Percentiles rank a stretch among this genome's conserved stretches.
Conservation (phyloP, 139 green algal species). For the Tetradesmus obliquus region DNA sequence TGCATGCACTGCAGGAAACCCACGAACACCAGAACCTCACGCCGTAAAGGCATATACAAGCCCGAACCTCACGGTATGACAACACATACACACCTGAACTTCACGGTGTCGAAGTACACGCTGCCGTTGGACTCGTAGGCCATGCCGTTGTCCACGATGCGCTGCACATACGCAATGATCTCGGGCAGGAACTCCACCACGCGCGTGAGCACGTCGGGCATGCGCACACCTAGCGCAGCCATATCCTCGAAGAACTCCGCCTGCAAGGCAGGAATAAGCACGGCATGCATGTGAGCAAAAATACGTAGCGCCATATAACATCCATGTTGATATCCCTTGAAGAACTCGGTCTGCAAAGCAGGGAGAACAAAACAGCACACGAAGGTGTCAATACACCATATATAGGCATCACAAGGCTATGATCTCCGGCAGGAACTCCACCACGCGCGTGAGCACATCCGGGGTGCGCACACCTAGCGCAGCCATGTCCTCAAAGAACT, state of each 20-base stretch:
- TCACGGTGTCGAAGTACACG: constrained; percentile 98
- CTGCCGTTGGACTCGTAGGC: constrained; percentile 89
- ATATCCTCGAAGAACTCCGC: constrained; percentile 96
- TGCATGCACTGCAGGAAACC: neutral
- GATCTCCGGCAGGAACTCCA: constrained; percentile 93
- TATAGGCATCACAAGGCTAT: too few species aligned
- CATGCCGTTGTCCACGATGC: constrained; percentile 90
- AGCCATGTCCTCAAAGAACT: constrained; percentile 96
- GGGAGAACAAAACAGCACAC: too few species aligned
- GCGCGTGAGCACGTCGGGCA: constrained; percentile 90
- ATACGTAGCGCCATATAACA: too few species aligned
- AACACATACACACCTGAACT: constrained; percentile 71
- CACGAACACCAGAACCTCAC: neutral
- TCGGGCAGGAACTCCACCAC: constrained; percentile 96
- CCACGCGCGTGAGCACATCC: constrained; percentile 93
- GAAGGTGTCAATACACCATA: too few species aligned
- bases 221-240: constrained; percentile 79
- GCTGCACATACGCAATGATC: constrained; percentile 68
- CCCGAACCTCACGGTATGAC: neutral
- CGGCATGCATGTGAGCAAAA: neutral
- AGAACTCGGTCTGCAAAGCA: too few species aligned
- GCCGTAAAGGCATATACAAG: neutral
- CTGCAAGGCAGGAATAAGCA: constrained; percentile 52
- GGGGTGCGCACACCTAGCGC: constrained; percentile 82
- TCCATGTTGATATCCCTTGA: too few species aligned